Percentiles rank a stretch among this genome's conserved stretches.
Conservation (phyloP, 2,329 filamentous ascomycete species). For the Bipolaris zeicola region DNA sequence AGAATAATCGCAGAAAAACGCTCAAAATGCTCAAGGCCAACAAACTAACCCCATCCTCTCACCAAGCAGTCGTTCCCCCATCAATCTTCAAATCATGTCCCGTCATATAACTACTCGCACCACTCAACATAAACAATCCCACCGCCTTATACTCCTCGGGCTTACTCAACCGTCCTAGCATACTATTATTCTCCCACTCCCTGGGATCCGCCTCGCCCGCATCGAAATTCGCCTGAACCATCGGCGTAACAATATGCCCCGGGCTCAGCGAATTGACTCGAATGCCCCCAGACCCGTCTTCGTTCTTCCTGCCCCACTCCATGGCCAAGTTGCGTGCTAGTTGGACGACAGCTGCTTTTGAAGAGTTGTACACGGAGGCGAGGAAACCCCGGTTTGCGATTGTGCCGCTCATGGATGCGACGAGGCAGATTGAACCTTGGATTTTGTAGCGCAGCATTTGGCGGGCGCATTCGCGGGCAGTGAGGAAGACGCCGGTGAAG, state of each 20-base stretch:
- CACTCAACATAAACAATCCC: constrained; percentile 43
- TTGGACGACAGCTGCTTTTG: constrained; percentile 75
- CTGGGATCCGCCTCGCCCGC: constrained; percentile 66
- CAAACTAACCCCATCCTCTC: background rate
- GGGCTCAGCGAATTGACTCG: constrained; percentile 80
- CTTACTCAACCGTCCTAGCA: constrained; percentile 62
- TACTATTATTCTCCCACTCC: constrained; percentile 81
- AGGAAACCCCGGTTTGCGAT: constrained; percentile 66
- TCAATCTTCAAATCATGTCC: constrained; percentile 43
- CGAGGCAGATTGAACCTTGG: constrained; percentile 64
- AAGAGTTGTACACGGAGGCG: constrained; percentile 73
- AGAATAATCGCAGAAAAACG: constrained; percentile 1
- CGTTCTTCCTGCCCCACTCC: constrained; percentile 61
- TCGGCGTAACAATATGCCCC: constrained; percentile 78
- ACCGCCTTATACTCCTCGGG: constrained; percentile 46
- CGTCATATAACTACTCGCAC: constrained; percentile 47
- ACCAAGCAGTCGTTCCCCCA: constrained; percentile 45
- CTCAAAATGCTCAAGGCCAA: background rate
- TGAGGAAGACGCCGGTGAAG: constrained; percentile 65
- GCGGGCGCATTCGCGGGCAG: constrained; percentile 63
- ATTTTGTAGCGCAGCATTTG: constrained; percentile 64
- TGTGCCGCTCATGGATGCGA: constrained; percentile 66
- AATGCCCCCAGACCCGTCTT: constrained; percentile 66
- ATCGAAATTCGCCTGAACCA: constrained; percentile 79
- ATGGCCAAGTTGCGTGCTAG: constrained; percentile 70